A percentile compares a stretch with the other conserved stretches of the same genome.
Evolutionary conservation across 129 eudicot genomes (phyloP).

Genomic region (Erigeron canadensis): DNA sequence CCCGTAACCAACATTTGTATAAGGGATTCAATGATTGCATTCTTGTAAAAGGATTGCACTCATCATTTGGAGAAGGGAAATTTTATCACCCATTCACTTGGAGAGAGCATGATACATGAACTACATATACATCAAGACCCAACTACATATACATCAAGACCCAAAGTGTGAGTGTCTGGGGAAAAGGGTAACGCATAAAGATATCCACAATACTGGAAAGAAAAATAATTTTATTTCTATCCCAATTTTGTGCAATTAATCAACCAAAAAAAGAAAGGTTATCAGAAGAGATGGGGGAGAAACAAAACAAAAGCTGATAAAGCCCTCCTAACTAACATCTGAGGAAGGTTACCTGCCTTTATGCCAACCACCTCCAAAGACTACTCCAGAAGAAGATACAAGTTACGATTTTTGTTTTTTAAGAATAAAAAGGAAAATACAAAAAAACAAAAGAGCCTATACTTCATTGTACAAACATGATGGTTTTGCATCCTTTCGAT

Average conservation of each 20-base stretch:
- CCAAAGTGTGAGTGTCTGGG: neutral
- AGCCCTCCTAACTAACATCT: constrained; percentile 22
- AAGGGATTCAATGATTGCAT: no score
- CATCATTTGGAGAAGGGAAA: no score
- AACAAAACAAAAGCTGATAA: constrained; percentile 52
- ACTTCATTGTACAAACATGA: constrained; percentile 48
- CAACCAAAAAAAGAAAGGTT: constrained; percentile 3
- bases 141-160: no score
- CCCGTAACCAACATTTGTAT: no score
- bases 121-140: no score
- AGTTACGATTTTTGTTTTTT: neutral
- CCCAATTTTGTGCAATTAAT: constrained; percentile 19
- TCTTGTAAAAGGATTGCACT: no score
- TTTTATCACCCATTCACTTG: no score
- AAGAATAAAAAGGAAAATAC: neutral
- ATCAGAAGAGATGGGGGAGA: constrained; percentile 36
- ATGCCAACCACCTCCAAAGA: constrained; percentile 48
- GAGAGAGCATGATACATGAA: no score
- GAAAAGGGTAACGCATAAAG: neutral
- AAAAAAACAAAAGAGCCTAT: constrained; percentile 28
- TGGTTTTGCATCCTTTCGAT: constrained; percentile 34
- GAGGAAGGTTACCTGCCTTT: constrained; percentile 35
- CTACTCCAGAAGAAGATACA: constrained; percentile 29
- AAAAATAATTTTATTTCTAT: constrained; percentile 10
- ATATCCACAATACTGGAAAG: constrained; percentile 20